Base-by-base conservation (phyloP, 768 basidiomycete genomes). In the Amanita exitialis region DNA sequence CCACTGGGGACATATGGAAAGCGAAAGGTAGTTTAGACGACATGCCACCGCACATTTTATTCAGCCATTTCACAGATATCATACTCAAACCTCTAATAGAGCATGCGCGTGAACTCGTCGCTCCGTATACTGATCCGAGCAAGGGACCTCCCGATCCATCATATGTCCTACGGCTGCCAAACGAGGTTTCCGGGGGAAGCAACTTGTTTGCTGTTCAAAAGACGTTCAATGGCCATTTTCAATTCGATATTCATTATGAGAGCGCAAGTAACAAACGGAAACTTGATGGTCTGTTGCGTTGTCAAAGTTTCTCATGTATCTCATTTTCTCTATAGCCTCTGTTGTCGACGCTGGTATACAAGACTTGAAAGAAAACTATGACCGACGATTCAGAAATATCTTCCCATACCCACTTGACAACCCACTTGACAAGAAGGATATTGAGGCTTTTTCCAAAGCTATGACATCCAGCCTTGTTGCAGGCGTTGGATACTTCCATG, bases 401-500 rank as follows among this genome's bases (percentile, higher is more conserved):
- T 88, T 97, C 61, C 89, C 90, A 8, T 71, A 82, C 35, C 79
- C 83, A 4, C 58, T 74, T 1, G 75, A 79, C 47, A 80, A 75
- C 57, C 62, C 69, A 16, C 66, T 67, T 1, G 71, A 78, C 12
- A 73, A 75, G 27, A 65, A 72, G 23, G 66, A 70, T 1, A 67
- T 92, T 16, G 69, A 79, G 48, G 69, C 70, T 0, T 97, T 97
- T 63, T 95, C 92, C 1, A 86, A 88, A 60, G 83, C 82, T 4
- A 80, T 95, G 52, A 95, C 93, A 0, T 85, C 94, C 1, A 97
- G 92, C 62, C 76, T 97, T 39, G 68, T 97, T 9, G 94, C 90
- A 49, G 94, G 94, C 16, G 81, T 98, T 34, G 94, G 94, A 9
- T 97, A 96, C 67, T 98, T 94, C 67, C 86, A 94, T 59, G 94